Evolutionary conservation across 2,329 filamentous ascomycete genomes (phyloP), one percentile per base, ranked within the genome.

Genomic region (Hypoxylon sp.): DNA sequence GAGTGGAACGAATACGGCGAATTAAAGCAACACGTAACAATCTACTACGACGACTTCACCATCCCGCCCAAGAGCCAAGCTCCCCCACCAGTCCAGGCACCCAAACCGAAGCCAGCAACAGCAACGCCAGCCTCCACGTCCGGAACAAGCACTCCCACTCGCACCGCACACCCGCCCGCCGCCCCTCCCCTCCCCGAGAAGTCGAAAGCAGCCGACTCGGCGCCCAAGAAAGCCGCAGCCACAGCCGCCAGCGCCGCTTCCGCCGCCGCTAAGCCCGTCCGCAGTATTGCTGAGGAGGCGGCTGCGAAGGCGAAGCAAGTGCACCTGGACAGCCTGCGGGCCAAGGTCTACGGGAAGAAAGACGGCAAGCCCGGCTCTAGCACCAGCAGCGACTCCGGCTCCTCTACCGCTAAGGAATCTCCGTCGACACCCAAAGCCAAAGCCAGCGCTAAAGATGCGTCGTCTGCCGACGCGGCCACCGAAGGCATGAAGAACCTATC

Each of bases 1-100:
- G 96, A 99, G 78, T 98, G 95, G 96, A 99, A 99, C 82, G 96
- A 99, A 79, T 97, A 96, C 80, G 94, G 94, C 80, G 95, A 98
- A 81, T 87, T 99, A 67, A 93, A 94, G 79, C 88, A 95, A 80
- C 91, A 95, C 74, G 88, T 98, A 73, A 89, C 85, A 65, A 87
- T 91, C 71, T 88, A 86, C 80, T 86, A 86, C 77, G 87, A 89
- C 80, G 87, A 89, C 71, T 82, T 81, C 73, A 88, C 86, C 51
- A 86, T 88, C 71, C 84, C 86, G 32, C 77, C 82, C 76, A 83
- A 86, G 80, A 77, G 82, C 81, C 78, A 86, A 71, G 83, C 84
- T 55, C 83, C 84, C 14, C 81, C 82, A 46, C 79, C 81, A 34
- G 78, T 78, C 57, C 37, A 41, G 30, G 74, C 74, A 39, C 80